Percentiles rank a stretch among this genome's conserved stretches.
Evolutionary conservation across 345 rosid species (phyloP).

Genomic region (Eucalyptus paniculata): DNA sequence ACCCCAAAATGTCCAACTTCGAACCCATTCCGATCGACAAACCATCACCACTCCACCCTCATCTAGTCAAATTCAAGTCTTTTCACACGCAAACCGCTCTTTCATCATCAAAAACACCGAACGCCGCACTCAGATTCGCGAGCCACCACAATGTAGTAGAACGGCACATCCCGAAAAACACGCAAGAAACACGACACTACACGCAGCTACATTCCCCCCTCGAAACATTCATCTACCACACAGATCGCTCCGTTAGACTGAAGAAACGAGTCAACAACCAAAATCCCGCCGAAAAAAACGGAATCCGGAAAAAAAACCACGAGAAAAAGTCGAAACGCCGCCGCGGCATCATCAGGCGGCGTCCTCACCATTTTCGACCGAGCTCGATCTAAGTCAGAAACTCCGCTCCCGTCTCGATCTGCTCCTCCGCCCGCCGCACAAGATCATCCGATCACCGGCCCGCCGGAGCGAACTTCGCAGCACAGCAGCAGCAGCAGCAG

Average conservation of each 20-base stretch:
- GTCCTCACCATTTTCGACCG: not conserved
- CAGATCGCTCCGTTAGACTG: not conserved
- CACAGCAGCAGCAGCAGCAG: no score
- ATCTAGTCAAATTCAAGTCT: not conserved
- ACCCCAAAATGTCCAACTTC: not conserved
- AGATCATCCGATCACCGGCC: not conserved
- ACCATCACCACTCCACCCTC: not conserved
- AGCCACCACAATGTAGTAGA: not conserved
- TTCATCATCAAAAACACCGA: not conserved
- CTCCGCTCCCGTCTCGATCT: not conserved
- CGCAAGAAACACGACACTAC: not conserved
- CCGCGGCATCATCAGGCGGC: not conserved
- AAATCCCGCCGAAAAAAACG: not conserved
- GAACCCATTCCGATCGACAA: not conserved
- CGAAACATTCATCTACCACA: not conserved
- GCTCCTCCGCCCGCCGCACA: not conserved
- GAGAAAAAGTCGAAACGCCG: not conserved
- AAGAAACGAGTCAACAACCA: not conserved
- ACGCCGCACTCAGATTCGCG: not conserved
- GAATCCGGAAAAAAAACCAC: not conserved
- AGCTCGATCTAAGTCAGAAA: not conserved
- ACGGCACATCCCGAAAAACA: not conserved
- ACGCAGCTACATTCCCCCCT: not conserved
- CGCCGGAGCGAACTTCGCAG: no score
- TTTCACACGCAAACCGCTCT: not conserved